phyloP scores from a whole-genome alignment of 345 rosid genomes.

The Brassica nigra region DNA sequence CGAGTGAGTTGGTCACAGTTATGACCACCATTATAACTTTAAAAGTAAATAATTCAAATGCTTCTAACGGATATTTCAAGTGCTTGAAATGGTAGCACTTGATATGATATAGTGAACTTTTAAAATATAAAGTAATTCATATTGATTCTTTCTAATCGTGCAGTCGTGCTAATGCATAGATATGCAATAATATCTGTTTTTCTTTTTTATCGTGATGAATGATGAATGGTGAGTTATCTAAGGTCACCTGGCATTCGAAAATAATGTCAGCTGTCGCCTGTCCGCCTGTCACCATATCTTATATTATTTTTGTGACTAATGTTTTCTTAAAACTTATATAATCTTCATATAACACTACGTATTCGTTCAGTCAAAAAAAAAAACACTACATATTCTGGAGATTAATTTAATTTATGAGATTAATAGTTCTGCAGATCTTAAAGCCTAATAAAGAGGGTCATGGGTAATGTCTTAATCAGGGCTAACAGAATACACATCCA shows the following conservation, averaged over 20 bases:
- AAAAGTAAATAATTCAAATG: neutral
- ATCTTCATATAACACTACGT: neutral
- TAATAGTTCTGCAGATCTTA: neutral
- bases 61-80: neutral
- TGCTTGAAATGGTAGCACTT: neutral
- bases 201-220: too few species aligned
- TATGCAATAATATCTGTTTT: too few species aligned
- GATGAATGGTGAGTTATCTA: too few species aligned
- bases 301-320: neutral
- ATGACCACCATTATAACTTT: neutral
- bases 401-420: neutral
- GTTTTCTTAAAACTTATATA: neutral
- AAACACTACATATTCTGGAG: neutral
- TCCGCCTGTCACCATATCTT: neutral
- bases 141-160: too few species aligned
- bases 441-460: neutral
- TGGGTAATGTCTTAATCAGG: slow-evolving; percentile 6
- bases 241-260: neutral
- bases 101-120: neutral
- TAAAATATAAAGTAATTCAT: too few species aligned
- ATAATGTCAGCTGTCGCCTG: neutral
- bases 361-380: too few species aligned
- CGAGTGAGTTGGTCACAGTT: neutral
- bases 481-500: neutral
- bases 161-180: too few species aligned